Evolutionary conservation across 768 basidiomycete genomes (phyloP).

Genomic region (Chalciporus sphaerocephalus): DNA sequence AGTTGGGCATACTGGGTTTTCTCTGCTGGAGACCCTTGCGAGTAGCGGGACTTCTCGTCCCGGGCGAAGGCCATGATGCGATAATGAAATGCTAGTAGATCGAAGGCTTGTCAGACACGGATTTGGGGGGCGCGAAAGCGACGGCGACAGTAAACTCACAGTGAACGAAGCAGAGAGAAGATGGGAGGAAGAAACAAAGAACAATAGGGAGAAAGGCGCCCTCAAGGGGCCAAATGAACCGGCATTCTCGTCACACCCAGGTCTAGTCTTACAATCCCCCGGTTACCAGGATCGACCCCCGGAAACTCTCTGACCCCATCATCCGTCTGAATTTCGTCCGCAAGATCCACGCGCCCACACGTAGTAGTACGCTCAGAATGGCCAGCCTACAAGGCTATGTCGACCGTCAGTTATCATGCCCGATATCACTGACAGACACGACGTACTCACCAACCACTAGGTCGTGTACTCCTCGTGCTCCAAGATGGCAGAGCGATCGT

Average conservation of each 20-base stretch:
- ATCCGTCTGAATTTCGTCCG: constrained; percentile 1
- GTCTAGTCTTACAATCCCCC: not conserved
- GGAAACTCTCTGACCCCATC: constrained; percentile 10
- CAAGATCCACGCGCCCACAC: constrained; percentile 13
- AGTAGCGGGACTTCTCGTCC: constrained; percentile 22
- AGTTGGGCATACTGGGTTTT: constrained; percentile 20
- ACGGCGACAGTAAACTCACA: not conserved
- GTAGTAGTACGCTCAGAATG: constrained; percentile 51
- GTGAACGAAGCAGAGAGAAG: not conserved
- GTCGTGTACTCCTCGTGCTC: constrained; percentile 87
- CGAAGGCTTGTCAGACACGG: not conserved
- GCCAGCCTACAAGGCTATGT: constrained; percentile 90
- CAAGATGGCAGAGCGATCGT: constrained; percentile 96
- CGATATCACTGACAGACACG: not conserved
- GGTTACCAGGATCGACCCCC: not conserved
- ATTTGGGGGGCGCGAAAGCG: not conserved
- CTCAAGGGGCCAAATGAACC: too few relatives aligned
- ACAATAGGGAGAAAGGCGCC: not conserved
- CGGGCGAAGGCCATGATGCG: constrained; percentile 1
- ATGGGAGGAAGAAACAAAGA: not conserved
- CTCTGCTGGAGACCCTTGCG: constrained; percentile 7
- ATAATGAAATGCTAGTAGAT: not conserved
- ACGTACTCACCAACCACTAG: constrained; percentile 35
- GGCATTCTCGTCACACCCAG: not conserved
- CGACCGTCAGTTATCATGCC: constrained; percentile 54